Evolutionary conservation across 83 land plant genomes (phyloP).

Genomic region (Thuja plicata): DNA sequence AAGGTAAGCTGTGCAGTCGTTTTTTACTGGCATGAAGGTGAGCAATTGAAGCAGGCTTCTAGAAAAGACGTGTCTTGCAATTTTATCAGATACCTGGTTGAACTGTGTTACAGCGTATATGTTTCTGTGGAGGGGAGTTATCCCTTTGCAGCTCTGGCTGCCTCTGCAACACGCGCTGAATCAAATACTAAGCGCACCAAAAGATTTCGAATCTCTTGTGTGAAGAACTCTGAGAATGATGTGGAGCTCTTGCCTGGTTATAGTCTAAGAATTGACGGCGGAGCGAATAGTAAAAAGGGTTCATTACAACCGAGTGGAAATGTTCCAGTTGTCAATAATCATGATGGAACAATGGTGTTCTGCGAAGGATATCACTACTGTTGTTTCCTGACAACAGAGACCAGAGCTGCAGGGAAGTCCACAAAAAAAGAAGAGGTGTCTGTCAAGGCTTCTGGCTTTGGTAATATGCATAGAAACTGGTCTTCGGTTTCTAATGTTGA

Average conservation of each 20-base stretch:
- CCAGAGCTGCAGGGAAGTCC: neutral
- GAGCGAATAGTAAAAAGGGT: neutral
- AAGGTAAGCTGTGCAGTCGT: neutral
- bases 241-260: neutral
- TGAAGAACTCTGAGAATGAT: neutral
- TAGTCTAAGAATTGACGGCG: neutral
- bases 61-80: neutral
- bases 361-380: neutral
- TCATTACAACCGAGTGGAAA: neutral
- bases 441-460: neutral
- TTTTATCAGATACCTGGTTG: neutral
- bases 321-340: too few relatives aligned
- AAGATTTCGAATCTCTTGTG: neutral
- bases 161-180: neutral
- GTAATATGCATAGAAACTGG: neutral
- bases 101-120: neutral
- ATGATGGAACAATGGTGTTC: neutral
- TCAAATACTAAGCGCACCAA: neutral
- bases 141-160: neutral
- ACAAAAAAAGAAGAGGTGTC: too few relatives aligned
- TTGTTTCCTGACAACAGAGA: neutral
- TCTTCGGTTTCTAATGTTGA: neutral
- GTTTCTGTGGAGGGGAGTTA: neutral
- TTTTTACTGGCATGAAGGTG: constrained; percentile 6
- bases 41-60: neutral